Evolutionary conservation across 208 protist genomes (phyloP), one percentile per base, ranked within the genome.

Genomic region (Trypanosoma avium): DNA sequence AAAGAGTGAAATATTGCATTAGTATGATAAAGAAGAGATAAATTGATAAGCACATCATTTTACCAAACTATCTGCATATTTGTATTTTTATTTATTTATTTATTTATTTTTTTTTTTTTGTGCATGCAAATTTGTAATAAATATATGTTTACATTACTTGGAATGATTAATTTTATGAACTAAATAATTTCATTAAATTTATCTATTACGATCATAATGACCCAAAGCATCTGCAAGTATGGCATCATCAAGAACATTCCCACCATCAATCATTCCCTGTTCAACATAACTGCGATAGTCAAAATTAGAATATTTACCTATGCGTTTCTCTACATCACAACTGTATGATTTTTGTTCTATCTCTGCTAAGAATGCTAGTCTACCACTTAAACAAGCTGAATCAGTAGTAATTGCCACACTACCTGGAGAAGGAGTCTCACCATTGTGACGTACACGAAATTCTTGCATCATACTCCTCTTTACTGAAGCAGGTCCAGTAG

Each of bases 161-260:
- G n/a, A n/a, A n/a, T n/a, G n/a, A n/a, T n/a, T n/a, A n/a, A n/a
- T n/a, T n/a, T n/a, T n/a, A n/a, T n/a, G n/a, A n/a, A n/a, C n/a
- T n/a, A n/a, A n/a, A n/a, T n/a, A n/a, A n/a, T 21, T 19, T 46
- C 22, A 19, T 13, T 32, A 21, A 17, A 35, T 24, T 60, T 40
- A 75, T 58, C 73, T 50, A 27, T 45, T 50, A 15, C 78, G 71
- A 45, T 84, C 81, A 49, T 93, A 93, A 17, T 75, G 49, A 7
- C 70, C 72, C n/a, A 95, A 67, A n/a, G 89, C 89, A 57, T 95
- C 89, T 2, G 89, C 75, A 61, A 93, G 69, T 48, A 95, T 92
- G 27, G 89, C 89, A 8, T 69, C 77, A 12, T 88, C 86, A 61
- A 91, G 63, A 38, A 78, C 74, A 52, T 19, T 47, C 10, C 58